Percentiles rank a stretch among this genome's conserved stretches.
phyloP scores from a whole-genome alignment of 1,284 basidiomycete genomes.

The Caloboletus firmus region DNA sequence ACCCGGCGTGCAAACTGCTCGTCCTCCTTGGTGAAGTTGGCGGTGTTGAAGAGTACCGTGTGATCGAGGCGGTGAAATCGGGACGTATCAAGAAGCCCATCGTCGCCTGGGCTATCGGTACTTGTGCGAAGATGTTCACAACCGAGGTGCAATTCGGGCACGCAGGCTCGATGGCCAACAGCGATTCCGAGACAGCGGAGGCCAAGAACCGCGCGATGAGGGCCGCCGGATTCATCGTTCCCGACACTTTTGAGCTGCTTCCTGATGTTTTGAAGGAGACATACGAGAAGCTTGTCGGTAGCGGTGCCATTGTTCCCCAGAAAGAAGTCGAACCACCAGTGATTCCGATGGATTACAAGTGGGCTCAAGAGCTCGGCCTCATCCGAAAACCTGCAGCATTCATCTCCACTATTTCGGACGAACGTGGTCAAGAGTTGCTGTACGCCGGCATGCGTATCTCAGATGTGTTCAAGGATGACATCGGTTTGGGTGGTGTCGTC shows the following conservation, averaged over 20 bases:
- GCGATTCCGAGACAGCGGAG: constrained; percentile 94
- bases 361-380: constrained; percentile 97
- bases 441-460: constrained; percentile 99
- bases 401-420: constrained; percentile 99
- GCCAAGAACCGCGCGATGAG: constrained; percentile 98
- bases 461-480: constrained; percentile 97
- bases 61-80: constrained; percentile 95
- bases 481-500: constrained; percentile 97
- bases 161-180: constrained; percentile 98
- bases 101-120: constrained; percentile 99
- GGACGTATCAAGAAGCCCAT: constrained; percentile 98
- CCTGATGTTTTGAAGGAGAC: constrained; percentile 82
- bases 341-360: constrained; percentile 99
- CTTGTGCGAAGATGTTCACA: constrained; percentile 99
- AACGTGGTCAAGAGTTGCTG: constrained; percentile 96
- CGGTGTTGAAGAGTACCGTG: constrained; percentile 98
- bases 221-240: constrained; percentile 93
- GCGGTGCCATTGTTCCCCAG: constrained; percentile 72
- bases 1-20: constrained; percentile 98
- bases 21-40: constrained; percentile 98
- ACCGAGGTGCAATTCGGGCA: constrained; percentile 99
- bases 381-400: constrained; percentile 99
- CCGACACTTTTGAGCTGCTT: constrained; percentile 96
- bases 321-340: constrained; percentile 88
- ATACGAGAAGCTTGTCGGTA: constrained; percentile 80